Conservation (phyloP, 2,329 filamentous ascomycete genomes). For the Microcyclospora tardicrescens region DNA sequence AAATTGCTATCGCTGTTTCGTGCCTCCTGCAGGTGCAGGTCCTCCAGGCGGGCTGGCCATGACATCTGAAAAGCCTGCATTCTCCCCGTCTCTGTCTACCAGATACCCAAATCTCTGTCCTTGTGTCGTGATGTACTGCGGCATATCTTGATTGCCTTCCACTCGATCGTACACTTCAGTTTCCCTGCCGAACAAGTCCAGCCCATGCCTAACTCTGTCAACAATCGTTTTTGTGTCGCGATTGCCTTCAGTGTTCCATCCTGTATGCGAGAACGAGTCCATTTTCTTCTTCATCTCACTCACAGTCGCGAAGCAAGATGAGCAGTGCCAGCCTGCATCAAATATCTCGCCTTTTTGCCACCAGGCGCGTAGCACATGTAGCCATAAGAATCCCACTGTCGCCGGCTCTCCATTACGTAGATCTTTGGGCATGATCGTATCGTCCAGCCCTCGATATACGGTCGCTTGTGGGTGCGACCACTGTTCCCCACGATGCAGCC, state of each 20-base stretch:
- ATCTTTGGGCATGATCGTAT: constrained; percentile 42
- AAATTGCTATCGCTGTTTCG: too few species aligned
- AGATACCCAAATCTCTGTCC: constrained; percentile 26
- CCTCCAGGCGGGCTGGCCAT: too few species aligned
- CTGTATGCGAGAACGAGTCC: constrained; percentile 42
- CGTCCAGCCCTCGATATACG: constrained; percentile 33
- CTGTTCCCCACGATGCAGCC: constrained; percentile 21
- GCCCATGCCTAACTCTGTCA: constrained; percentile 37
- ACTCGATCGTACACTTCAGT: constrained; percentile 37
- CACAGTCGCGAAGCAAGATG: constrained; percentile 46
- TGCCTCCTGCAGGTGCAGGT: too few species aligned
- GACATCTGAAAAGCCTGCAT: constrained; percentile 25
- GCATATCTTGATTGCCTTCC: constrained; percentile 41
- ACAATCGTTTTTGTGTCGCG: constrained; percentile 38
- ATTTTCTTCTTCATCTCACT: constrained; percentile 44
- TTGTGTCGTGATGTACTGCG: constrained; percentile 30
- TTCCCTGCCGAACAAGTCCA: constrained; percentile 43
- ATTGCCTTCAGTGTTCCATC: constrained; percentile 39
- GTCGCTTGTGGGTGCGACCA: constrained; percentile 51
- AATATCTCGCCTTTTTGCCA: constrained; percentile 33
- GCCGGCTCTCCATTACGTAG: constrained; percentile 37
- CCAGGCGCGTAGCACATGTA: constrained; percentile 11
- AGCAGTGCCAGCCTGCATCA: constrained; percentile 50
- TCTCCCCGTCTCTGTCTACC: constrained; percentile 27
- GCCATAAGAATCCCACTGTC: constrained; percentile 13